These are phyloP conservation scores for Incumbomyces delicatus DNA, from an alignment of 2,329 filamentous ascomycete species.

Conservation along the genomic window DNA sequence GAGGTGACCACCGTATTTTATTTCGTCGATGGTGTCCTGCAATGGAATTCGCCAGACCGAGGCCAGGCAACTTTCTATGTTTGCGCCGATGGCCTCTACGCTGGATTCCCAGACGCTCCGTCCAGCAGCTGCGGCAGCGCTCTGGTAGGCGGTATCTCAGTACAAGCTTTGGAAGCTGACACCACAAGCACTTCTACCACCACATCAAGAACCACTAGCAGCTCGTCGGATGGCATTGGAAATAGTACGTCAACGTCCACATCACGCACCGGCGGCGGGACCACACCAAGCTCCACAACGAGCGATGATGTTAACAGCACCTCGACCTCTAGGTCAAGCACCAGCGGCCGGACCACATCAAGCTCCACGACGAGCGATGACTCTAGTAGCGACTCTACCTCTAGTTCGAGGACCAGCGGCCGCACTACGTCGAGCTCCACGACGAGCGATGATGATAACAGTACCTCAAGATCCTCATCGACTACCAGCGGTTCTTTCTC, in stretches of 20 bases:
- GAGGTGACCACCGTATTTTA: slow-evolving; percentile 12
- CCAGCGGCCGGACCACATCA: not conserved
- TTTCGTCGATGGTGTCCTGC: slow-evolving; percentile 15
- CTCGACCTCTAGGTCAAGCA: not conserved
- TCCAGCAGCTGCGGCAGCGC: slow-evolving; percentile 11
- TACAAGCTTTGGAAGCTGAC: slow-evolving; percentile 9
- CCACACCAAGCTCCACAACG: not conserved
- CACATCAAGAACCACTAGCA: slow-evolving; percentile 2
- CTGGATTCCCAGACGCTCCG: slow-evolving; percentile 16
- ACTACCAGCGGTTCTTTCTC: not conserved
- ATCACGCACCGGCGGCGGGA: not conserved
- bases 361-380: not conserved
- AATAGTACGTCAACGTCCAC: slow-evolving; percentile 5
- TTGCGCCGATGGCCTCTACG: slow-evolving; percentile 12
- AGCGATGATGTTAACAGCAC: not conserved
- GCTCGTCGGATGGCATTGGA: not conserved
- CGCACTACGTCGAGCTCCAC: not conserved
- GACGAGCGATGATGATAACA: not conserved
- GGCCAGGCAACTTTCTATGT: slow-evolving; percentile 15
- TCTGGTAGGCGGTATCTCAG: slow-evolving; percentile 14
- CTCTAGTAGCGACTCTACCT: not conserved
- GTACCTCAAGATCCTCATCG: not conserved
- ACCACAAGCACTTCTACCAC: not conserved
- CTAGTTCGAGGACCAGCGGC: slow-evolving; percentile 6
- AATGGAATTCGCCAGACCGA: slow-evolving; percentile 12